Percentiles rank a stretch among this genome's conserved stretches.
Conservation (phyloP, 2,329 filamentous ascomycete genomes). For the Aureobasidium namibiae region DNA sequence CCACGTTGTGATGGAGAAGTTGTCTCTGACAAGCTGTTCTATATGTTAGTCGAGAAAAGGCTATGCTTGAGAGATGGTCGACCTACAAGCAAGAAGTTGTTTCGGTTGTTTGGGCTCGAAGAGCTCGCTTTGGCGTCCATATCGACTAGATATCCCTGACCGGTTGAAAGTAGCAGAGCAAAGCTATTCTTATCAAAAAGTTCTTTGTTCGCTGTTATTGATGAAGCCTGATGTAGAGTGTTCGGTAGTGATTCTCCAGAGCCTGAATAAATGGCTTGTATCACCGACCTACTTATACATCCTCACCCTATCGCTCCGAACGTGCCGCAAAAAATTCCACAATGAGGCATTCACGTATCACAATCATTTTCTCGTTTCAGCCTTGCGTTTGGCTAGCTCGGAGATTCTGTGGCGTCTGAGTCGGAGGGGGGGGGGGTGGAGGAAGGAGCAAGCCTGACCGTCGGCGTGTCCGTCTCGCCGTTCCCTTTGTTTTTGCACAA, state of each 20-base stretch:
- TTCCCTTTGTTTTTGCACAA: background rate
- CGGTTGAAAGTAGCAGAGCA: background rate
- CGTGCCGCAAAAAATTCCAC: background rate
- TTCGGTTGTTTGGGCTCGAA: background rate
- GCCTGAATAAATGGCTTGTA: background rate
- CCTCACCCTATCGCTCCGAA: background rate
- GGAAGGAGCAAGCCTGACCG: background rate
- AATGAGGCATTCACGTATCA: background rate
- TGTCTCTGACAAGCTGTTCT: slow-evolving; percentile 27
- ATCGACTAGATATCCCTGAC: background rate
- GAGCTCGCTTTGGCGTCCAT: background rate
- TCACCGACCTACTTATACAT: background rate
- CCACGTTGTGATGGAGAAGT: slow-evolving; percentile 34
- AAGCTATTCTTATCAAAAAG: background rate
- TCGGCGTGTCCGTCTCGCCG: background rate
- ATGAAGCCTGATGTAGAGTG: background rate
- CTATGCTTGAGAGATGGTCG: background rate
- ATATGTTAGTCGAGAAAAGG: background rate
- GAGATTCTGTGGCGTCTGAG: background rate
- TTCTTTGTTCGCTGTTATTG: too few relatives aligned
- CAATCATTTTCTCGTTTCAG: slow-evolving; percentile 4
- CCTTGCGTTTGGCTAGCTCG: background rate
- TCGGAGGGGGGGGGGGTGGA: background rate
- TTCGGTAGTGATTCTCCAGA: background rate
- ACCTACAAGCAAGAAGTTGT: background rate